Evolutionary conservation across 2,329 filamentous ascomycete genomes (phyloP), one percentile per base, ranked within the genome.

Genomic region (Trichoderma sp.): DNA sequence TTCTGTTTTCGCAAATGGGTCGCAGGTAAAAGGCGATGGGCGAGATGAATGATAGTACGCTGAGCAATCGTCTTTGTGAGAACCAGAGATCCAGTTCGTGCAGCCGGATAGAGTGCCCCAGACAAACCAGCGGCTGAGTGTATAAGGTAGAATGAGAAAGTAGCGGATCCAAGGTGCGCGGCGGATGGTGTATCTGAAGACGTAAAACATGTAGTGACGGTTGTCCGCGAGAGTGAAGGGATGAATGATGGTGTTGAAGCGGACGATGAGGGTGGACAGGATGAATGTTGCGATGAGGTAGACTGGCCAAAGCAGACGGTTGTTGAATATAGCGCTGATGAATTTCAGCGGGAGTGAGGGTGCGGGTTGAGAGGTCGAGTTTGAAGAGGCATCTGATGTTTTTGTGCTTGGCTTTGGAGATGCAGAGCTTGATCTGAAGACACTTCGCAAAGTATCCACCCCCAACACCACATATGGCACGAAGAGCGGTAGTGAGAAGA

Each of bases 161-260:
- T 95, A 95, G 45, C 92, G 92, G 69, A 94, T 84, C 21, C 86
- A 84, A 1, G 87, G 86, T 59, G 94, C 90, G 6, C 88, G 88
- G 3, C 93, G 89, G 50, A 98, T 92, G 6, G 93, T 92, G 80
- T 95, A 91, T 1, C 95, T 92, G 87, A 99, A 99, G 76, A 97
- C 87, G 85, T 99, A 99, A 84, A 99, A 99, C 83, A 97, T 93
- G 86, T 98, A 99, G 83, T 99, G 97, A 3, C 97, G 89, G 83
- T 99, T 99, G 84, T 99, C 97, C 41, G 97, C 97, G 1, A 98
- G 89, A 0, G 95, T 98, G 82, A 98, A 99, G 0, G 97, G 96
- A 81, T 99, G 97, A 60, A 98, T 90, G 77, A 98, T 93, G 41
- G 97, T 99, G 87, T 98, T 98, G 88, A 90, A 93, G 77, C 91